phyloP scores from a whole-genome alignment of 257 asterid species.

The Capsicum chinense region DNA sequence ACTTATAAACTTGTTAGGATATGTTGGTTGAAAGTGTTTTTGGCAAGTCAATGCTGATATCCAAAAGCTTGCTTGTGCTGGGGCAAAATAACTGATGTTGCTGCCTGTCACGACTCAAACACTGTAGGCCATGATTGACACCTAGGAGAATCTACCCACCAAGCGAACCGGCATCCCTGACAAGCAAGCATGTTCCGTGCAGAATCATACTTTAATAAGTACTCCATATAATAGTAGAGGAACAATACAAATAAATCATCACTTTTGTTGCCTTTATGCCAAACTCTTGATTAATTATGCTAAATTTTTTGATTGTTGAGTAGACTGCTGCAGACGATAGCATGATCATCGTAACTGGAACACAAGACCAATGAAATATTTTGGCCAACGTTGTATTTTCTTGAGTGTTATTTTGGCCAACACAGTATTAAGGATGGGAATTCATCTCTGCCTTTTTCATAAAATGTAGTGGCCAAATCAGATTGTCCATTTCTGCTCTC shows the following conservation, averaged over 20 bases:
- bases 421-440: not conserved
- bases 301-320: not conserved
- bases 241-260: not conserved
- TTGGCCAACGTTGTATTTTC: too few relatives aligned
- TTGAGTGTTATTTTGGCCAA: not conserved
- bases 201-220: not conserved
- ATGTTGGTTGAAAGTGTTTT: conserved; percentile 13
- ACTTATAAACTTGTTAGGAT: conserved; percentile 7
- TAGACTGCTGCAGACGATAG: not conserved
- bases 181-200: conserved; percentile 10
- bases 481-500: not conserved
- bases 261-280: not conserved
- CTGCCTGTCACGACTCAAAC: not conserved
- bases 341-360: not conserved
- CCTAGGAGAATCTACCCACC: conserved; percentile 13
- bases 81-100: conserved; percentile 10
- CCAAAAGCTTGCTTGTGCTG: not conserved
- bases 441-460: not conserved
- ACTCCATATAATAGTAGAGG: not conserved
- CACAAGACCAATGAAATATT: not conserved
- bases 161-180: not conserved
- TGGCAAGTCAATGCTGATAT: not conserved
- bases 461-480: not conserved
- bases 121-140: not conserved
- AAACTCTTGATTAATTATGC: not conserved